These are phyloP conservation scores for Suillus lakei DNA, from an alignment of 768 basidiomycete genomes.

Conservation along the genomic window DNA sequence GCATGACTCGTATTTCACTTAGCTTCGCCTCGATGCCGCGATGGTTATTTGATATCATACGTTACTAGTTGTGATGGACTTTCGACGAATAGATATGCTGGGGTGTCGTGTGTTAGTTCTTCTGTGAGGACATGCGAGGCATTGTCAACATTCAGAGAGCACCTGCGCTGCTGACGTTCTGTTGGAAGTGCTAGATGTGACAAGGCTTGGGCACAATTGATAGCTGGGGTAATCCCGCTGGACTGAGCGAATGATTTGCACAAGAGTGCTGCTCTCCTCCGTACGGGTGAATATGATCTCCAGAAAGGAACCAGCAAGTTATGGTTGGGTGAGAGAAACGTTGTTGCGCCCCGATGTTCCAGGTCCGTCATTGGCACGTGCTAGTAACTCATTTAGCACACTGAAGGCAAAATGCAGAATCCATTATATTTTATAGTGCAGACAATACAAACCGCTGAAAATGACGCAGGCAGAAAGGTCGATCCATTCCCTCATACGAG, in stretches of 20 bases:
- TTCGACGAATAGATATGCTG: neutral
- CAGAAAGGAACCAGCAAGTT: neutral
- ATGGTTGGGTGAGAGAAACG: neutral
- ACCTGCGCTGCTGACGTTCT: neutral
- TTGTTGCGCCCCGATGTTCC: too few relatives aligned
- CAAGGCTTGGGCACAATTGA: neutral
- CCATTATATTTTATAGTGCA: too few relatives aligned
- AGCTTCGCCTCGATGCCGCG: neutral
- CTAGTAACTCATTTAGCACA: too few relatives aligned
- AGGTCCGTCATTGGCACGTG: too few relatives aligned
- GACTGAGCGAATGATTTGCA: neutral
- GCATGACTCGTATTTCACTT: constrained; percentile 22
- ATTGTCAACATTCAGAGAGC: constrained; percentile 47
- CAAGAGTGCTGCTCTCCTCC: neutral
- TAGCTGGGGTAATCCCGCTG: too few relatives aligned
- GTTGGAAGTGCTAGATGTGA: neutral
- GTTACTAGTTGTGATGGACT: neutral
- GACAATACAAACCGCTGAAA: too few relatives aligned
- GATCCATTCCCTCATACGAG: too few relatives aligned
- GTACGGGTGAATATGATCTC: neutral
- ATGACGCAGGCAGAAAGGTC: too few relatives aligned
- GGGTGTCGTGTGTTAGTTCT: constrained; percentile 33
- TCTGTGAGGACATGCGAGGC: constrained; percentile 46
- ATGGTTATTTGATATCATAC: neutral
- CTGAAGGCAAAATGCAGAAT: too few relatives aligned